Evolutionary conservation across 148 eudicot genomes (phyloP).

Genomic region (Vaccinium myrtillus): DNA sequence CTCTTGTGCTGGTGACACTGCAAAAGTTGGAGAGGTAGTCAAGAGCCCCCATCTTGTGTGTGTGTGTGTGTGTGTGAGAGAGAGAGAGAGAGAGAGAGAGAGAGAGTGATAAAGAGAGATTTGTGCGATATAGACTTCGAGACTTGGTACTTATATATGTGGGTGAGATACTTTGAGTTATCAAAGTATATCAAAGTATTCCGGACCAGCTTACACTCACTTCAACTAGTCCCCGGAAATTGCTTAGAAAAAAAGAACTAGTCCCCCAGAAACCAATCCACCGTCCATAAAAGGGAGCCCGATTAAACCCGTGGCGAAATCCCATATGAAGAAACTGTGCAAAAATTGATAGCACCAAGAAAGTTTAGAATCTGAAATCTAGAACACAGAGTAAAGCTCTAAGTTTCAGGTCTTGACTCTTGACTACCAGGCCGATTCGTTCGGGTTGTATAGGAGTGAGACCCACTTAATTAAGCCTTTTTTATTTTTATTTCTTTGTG

Average conservation of each 20-base stretch:
- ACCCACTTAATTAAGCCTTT: neutral
- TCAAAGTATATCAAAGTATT: neutral
- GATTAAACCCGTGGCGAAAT: neutral
- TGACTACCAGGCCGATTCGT: neutral
- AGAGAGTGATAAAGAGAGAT: neutral
- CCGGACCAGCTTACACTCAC: slow-evolving; percentile 2
- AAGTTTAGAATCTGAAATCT: neutral
- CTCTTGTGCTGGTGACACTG: slow-evolving; percentile 57
- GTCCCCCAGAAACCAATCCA: neutral
- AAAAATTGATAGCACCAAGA: neutral
- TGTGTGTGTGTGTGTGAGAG: neutral
- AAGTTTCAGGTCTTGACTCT: neutral
- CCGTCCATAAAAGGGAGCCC: neutral
- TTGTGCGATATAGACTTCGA: neutral
- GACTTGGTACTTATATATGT: slow-evolving; percentile 1
- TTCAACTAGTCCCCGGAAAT: neutral
- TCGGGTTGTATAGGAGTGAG: neutral
- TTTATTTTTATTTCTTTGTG: too few relatives aligned
- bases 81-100: slow-evolving; percentile 1
- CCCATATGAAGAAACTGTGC: neutral
- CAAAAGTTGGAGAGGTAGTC: slow-evolving; percentile 76
- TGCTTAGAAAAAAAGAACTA: too few relatives aligned
- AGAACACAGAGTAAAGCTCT: neutral
- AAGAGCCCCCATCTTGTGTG: slow-evolving; percentile 77
- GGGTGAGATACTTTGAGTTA: neutral